phyloP scores from a whole-genome alignment of 169 alveolate species.

The Cryptosporidium canis region DNA sequence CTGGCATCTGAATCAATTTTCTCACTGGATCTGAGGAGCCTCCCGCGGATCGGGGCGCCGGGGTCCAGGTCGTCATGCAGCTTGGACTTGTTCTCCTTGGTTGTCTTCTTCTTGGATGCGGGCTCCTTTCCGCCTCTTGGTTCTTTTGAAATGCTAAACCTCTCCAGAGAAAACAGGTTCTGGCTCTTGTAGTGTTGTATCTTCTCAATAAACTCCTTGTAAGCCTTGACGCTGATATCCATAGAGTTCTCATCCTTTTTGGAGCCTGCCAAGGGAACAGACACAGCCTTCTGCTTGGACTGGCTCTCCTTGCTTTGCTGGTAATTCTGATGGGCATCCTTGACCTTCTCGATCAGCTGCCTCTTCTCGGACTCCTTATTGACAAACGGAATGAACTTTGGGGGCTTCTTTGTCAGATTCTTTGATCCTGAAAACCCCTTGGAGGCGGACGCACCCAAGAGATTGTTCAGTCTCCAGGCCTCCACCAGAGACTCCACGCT shows the following conservation, averaged over 20 bases:
- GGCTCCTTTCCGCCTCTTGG: neutral
- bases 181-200: neutral
- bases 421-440: conserved; percentile 17
- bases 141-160: neutral
- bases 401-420: conserved; percentile 32
- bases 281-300: neutral
- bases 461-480: conserved; percentile 40
- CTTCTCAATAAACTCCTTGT: conserved; percentile 1
- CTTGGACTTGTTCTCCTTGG: neutral
- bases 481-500: conserved; percentile 39
- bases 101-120: neutral
- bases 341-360: conserved; percentile 14
- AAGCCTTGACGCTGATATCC: conserved; percentile 1
- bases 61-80: conserved; percentile 31
- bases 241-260: neutral
- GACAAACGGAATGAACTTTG: conserved; percentile 36
- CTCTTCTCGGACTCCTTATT: conserved; percentile 12
- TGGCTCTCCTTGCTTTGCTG: neutral
- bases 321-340: conserved; percentile 20
- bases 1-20: conserved; percentile 57
- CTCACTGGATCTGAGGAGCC: conserved; percentile 10
- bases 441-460: conserved; percentile 11
- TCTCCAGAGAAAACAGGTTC: conserved; percentile 5
- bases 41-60: conserved; percentile 57
- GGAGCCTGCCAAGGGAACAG: neutral